Evolutionary conservation across 768 basidiomycete species (phyloP).

Genomic region (Imleria badia): DNA sequence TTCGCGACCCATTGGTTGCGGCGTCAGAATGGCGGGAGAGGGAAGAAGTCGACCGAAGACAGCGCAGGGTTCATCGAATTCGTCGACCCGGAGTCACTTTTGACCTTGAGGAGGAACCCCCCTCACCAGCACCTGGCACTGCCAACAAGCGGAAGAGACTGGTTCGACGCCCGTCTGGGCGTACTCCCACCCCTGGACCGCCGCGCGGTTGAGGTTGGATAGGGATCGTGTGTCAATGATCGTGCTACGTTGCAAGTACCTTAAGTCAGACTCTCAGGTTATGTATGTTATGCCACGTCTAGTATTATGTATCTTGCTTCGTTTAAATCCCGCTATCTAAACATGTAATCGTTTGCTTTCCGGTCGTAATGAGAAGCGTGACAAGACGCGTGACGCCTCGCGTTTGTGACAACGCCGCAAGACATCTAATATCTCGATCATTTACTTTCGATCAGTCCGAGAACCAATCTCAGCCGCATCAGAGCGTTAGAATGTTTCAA

Average conservation of each 20-base stretch:
- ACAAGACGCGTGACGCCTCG: conserved; percentile 28
- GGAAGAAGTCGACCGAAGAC: conserved; percentile 52
- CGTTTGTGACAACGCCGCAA: conserved; percentile 16
- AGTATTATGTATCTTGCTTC: conserved; percentile 26
- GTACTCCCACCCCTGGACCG: conserved; percentile 25
- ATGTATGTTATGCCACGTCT: conserved; percentile 32
- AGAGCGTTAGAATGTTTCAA: conserved; percentile 20
- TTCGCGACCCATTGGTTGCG: conserved; percentile 63
- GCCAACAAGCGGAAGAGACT: conserved; percentile 25
- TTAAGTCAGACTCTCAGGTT: conserved; percentile 20
- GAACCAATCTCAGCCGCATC: no score
- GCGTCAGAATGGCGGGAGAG: conserved; percentile 70
- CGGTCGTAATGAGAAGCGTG: conserved; percentile 1
- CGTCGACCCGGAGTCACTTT: conserved; percentile 67
- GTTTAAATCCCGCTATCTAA: conserved; percentile 18
- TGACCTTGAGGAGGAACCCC: conserved; percentile 55
- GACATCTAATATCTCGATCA: background rate
- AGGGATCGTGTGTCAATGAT: background rate
- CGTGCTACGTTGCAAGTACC: conserved; percentile 17
- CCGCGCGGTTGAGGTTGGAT: conserved; percentile 16
- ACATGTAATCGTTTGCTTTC: background rate
- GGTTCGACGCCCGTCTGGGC: conserved; percentile 32
- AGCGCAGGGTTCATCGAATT: conserved; percentile 38
- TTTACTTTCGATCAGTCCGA: no score
- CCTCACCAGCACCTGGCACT: conserved; percentile 36